Percentiles rank a stretch among this genome's conserved stretches.
phyloP scores from a whole-genome alignment of 306 rosid genomes.

The Inga laurina region DNA sequence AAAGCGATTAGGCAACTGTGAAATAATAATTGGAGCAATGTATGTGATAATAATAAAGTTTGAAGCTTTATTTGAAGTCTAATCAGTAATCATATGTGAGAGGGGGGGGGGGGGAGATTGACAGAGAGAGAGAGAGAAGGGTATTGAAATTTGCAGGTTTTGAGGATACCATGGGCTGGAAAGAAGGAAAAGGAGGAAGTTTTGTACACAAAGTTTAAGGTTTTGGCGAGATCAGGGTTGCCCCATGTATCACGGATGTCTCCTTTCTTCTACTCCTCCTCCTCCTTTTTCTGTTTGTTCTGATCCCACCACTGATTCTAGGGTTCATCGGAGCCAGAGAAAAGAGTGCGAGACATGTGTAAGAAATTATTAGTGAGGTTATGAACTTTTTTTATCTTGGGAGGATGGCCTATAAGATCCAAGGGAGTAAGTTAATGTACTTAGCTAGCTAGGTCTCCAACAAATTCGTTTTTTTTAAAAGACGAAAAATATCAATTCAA shows the following conservation, averaged over 20 bases:
- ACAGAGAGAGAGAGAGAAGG: background rate
- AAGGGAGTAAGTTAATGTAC: too few relatives aligned
- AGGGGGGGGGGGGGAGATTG: background rate
- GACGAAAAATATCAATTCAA: too few relatives aligned
- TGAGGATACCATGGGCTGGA: slow-evolving; percentile 38
- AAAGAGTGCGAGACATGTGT: background rate
- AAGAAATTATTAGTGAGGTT: background rate
- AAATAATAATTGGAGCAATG: background rate
- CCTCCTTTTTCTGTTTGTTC: slow-evolving; percentile 9
- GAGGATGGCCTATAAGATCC: background rate
- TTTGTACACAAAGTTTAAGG: slow-evolving; percentile 20
- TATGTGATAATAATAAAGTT: background rate
- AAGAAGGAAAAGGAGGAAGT: background rate
- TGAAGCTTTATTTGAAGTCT: background rate
- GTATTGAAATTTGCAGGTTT: slow-evolving; percentile 22
- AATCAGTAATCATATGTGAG: background rate
- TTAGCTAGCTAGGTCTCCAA: too few relatives aligned
- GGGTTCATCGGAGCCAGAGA: background rate
- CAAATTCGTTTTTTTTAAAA: too few relatives aligned
- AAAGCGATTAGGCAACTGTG: background rate
- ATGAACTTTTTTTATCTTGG: background rate
- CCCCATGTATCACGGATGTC: slow-evolving; percentile 38
- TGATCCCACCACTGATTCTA: background rate
- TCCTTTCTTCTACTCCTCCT: background rate
- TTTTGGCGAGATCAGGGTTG: background rate